phyloP scores from a whole-genome alignment of 1,139 yeast genomes.

The Kodamaea sp. region DNA sequence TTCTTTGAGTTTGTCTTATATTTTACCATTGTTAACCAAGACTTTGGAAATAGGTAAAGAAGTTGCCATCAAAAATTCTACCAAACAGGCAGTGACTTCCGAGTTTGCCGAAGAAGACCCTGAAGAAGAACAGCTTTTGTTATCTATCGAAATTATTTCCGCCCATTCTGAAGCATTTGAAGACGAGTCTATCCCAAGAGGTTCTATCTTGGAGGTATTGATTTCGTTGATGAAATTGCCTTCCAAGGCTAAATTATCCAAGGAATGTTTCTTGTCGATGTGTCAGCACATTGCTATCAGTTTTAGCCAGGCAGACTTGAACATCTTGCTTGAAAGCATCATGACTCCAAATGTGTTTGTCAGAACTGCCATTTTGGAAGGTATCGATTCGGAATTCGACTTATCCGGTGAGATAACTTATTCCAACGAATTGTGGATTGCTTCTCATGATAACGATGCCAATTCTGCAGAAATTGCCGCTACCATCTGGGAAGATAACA shows the following conservation, averaged over 20 bases:
- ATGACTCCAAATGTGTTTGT: slow-evolving; percentile 69
- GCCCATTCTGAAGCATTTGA: slow-evolving; percentile 75
- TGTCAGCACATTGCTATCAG: slow-evolving; percentile 73
- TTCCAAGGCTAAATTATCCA: slow-evolving; percentile 75
- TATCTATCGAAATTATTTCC: slow-evolving; percentile 76
- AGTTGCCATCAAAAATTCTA: slow-evolving; percentile 52
- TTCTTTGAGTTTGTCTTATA: slow-evolving; percentile 64
- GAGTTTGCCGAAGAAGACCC: slow-evolving; percentile 80
- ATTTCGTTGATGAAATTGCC: slow-evolving; percentile 71
- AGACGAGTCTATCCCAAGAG: slow-evolving; percentile 69
- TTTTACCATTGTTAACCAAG: slow-evolving; percentile 69
- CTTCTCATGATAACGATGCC: slow-evolving; percentile 72
- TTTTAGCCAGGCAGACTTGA: slow-evolving; percentile 57
- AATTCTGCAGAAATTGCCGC: slow-evolving; percentile 65
- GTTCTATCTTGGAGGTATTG: slow-evolving; percentile 59
- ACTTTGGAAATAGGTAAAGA: slow-evolving; percentile 62
- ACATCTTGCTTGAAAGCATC: slow-evolving; percentile 57
- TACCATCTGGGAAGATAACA: slow-evolving; percentile 85
- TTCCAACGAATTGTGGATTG: slow-evolving; percentile 75
- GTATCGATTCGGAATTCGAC: slow-evolving; percentile 85
- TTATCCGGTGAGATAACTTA: slow-evolving; percentile 54
- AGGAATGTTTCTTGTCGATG: slow-evolving; percentile 76
- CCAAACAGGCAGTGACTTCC: slow-evolving; percentile 49
- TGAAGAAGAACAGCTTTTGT: slow-evolving; percentile 80
- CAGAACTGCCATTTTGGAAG: slow-evolving; percentile 76